A percentile compares a stretch with the other conserved stretches of the same genome.
phyloP scores from a whole-genome alignment of 768 basidiomycete genomes.

The Pleurotus cornucopiae region DNA sequence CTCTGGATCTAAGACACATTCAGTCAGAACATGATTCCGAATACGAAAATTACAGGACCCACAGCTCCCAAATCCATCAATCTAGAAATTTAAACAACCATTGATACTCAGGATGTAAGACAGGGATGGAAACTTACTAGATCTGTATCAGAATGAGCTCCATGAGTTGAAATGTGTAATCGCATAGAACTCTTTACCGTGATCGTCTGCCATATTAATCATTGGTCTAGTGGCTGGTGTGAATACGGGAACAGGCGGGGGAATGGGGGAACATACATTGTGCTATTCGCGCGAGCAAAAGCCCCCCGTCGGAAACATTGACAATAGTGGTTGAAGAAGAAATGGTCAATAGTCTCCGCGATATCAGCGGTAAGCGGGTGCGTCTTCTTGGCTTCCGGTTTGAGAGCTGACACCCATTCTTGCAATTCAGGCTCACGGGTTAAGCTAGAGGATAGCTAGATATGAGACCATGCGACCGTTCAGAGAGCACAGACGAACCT shows the following conservation, averaged over 20 bases:
- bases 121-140: conserved; percentile 19
- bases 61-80: conserved; percentile 85
- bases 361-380: conserved; percentile 71
- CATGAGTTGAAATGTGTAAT: background rate
- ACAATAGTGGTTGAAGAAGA: conserved; percentile 91
- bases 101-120: background rate
- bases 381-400: conserved; percentile 52
- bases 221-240: conserved; percentile 53
- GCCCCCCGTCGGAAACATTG: conserved; percentile 81
- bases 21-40: background rate
- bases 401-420: conserved; percentile 70
- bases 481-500: conserved; percentile 35
- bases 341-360: conserved; percentile 72
- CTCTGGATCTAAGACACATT: conserved; percentile 61
- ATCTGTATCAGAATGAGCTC: conserved; percentile 10
- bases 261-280: conserved; percentile 58
- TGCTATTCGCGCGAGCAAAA: conserved; percentile 86
- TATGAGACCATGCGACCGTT: background rate
- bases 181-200: conserved; percentile 45
- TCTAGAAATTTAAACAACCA: conserved; percentile 31
- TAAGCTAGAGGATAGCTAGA: conserved; percentile 38
- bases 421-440: conserved; percentile 87
- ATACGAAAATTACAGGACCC: conserved; percentile 21
- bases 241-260: background rate
- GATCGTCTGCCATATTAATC: conserved; percentile 90